Evolutionary conservation across 371 early-diverging fungal species (phyloP).

Genomic region (Funneliformis caledonium): DNA sequence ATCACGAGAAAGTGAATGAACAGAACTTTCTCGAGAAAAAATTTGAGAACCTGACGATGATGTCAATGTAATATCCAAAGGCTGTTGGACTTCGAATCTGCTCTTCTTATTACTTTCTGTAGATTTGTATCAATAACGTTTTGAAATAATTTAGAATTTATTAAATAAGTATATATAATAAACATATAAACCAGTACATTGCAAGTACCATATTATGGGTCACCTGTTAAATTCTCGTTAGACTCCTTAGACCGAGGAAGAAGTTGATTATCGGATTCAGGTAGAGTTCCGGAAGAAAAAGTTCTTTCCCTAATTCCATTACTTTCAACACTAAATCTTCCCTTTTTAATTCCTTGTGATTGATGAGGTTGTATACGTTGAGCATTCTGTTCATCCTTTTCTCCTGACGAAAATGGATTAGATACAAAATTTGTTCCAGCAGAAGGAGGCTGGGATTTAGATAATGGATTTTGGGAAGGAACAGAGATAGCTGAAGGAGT

Average conservation of each 20-base stretch:
- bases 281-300: background rate
- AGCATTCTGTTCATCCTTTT: background rate
- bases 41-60: background rate
- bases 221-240: slow-evolving; percentile 37
- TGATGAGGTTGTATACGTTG: slow-evolving; percentile 14
- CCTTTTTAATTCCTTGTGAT: slow-evolving; percentile 60
- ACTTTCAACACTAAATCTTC: slow-evolving; percentile 63
- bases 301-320: background rate
- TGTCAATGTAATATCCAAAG: background rate
- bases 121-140: background rate
- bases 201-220: slow-evolving; percentile 28
- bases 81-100: slow-evolving; percentile 16
- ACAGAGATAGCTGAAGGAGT: background rate
- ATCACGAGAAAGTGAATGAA: slow-evolving; percentile 22
- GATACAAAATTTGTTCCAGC: slow-evolving; percentile 1
- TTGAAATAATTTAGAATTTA: background rate
- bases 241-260: slow-evolving; percentile 4
- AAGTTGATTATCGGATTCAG: slow-evolving; percentile 1
- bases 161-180: background rate
- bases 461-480: background rate
- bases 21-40: slow-evolving; percentile 10
- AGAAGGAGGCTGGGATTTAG: background rate
- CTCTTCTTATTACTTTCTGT: slow-evolving; percentile 17
- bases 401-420: background rate
- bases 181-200: background rate